Conservation (phyloP, 495 filamentous ascomycete species). For the Cryomyces minteri region DNA sequence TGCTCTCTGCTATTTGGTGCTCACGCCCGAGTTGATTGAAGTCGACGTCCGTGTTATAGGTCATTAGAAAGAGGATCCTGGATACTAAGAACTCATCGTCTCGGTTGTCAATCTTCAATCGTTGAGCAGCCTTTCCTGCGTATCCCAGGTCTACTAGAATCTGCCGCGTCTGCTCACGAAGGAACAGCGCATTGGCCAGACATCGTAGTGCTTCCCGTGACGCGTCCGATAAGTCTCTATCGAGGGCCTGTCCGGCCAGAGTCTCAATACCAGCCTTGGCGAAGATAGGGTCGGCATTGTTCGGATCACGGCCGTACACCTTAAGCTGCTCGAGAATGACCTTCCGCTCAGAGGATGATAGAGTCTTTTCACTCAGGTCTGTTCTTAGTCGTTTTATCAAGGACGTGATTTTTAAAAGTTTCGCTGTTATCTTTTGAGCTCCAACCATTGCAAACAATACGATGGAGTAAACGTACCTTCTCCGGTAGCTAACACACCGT, state of each 20-base stretch:
- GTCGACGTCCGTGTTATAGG: conserved; percentile 59
- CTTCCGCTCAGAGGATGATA: conserved; percentile 10
- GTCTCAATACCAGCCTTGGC: conserved; percentile 60
- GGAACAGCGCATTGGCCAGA: conserved; percentile 70
- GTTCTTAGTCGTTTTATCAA: background rate
- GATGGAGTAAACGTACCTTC: background rate
- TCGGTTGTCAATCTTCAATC: conserved; percentile 51
- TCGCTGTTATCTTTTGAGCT: background rate
- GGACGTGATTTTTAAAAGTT: background rate
- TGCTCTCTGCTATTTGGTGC: conserved; percentile 47
- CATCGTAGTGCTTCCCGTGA: conserved; percentile 68
- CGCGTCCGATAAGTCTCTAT: conserved; percentile 34
- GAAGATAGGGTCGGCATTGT: conserved; percentile 63
- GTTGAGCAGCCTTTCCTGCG: conserved; percentile 47
- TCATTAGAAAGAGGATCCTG: conserved; percentile 69
- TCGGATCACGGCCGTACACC: conserved; percentile 52
- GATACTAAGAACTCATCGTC: conserved; percentile 83
- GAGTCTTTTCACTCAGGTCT: conserved; percentile 1
- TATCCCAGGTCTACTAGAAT: conserved; percentile 66
- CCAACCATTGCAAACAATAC: background rate
- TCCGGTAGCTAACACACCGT: too few species aligned
- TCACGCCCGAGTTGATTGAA: conserved; percentile 51
- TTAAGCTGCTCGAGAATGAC: conserved; percentile 51
- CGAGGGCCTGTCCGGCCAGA: conserved; percentile 53
- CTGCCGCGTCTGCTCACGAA: conserved; percentile 53